These are phyloP conservation scores for Gossypium sturtianum DNA, from an alignment of 345 rosid species.

Conservation along the genomic window DNA sequence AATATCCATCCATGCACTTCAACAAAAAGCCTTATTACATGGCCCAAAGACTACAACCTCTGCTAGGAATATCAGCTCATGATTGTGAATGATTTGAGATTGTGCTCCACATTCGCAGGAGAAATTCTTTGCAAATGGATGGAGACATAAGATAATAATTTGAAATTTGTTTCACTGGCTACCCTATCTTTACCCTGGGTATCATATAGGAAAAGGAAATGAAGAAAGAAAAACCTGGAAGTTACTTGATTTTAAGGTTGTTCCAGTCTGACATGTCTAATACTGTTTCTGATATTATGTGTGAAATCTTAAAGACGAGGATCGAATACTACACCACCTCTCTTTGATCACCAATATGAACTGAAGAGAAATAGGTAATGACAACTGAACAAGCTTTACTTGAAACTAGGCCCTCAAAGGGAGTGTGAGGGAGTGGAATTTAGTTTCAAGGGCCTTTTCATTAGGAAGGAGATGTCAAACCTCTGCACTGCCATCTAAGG, in stretches of 20 bases:
- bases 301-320: not conserved
- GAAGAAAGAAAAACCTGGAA: not conserved
- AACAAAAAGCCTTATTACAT: too few species aligned
- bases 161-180: not conserved
- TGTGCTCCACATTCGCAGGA: not conserved
- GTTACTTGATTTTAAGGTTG: not conserved
- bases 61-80: not conserved
- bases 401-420: not conserved
- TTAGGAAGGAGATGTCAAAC: not conserved
- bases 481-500: too few species aligned
- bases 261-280: not conserved
- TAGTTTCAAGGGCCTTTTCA: not conserved
- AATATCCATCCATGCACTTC: not conserved
- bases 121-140: not conserved
- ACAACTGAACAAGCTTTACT: not conserved
- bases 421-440: slow-evolving; percentile 1
- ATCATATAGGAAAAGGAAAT: not conserved
- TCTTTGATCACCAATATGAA: not conserved
- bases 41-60: not conserved
- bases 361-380: not conserved
- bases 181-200: not conserved
- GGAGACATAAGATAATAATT: not conserved
- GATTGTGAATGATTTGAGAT: not conserved
- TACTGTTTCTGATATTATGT: not conserved
- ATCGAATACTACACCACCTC: not conserved